phyloP scores from a whole-genome alignment of 345 rosid species.

The Acer yangbiense region DNA sequence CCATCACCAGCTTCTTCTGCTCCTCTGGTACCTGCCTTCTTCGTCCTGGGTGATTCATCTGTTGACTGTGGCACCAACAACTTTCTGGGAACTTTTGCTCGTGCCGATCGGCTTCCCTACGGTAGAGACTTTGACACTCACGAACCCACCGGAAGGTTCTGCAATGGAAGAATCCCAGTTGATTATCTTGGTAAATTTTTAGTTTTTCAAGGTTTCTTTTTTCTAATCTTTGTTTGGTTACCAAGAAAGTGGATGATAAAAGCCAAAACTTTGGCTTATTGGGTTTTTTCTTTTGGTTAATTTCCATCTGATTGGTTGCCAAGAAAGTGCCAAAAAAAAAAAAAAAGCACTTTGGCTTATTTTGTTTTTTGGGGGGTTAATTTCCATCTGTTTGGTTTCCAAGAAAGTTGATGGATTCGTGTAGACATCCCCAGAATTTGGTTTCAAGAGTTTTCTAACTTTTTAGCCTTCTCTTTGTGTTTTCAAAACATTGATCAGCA shows the following conservation, averaged over 20 bases:
- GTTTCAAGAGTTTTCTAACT: neutral
- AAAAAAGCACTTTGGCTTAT: neutral
- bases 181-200: slow-evolving; percentile 70
- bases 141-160: slow-evolving; percentile 82
- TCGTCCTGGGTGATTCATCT: slow-evolving; percentile 85
- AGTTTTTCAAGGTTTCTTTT: neutral
- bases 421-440: neutral
- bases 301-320: slow-evolving; percentile 1
- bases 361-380: neutral
- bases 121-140: slow-evolving; percentile 93
- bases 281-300: neutral
- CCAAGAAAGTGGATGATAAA: neutral
- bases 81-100: slow-evolving; percentile 85
- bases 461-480: neutral
- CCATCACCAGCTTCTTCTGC: slow-evolving; percentile 22
- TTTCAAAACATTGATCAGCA: slow-evolving; percentile 42
- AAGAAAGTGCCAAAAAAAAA: slow-evolving; percentile 5
- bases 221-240: neutral
- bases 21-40: slow-evolving; percentile 69
- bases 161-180: slow-evolving; percentile 92
- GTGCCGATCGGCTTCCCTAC: slow-evolving; percentile 88
- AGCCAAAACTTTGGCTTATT: neutral
- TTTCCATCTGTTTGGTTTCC: neutral
- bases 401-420: neutral
- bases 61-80: slow-evolving; percentile 87